phyloP scores from a whole-genome alignment of 306 rosid genomes.

The Dalbergia cultrata region DNA sequence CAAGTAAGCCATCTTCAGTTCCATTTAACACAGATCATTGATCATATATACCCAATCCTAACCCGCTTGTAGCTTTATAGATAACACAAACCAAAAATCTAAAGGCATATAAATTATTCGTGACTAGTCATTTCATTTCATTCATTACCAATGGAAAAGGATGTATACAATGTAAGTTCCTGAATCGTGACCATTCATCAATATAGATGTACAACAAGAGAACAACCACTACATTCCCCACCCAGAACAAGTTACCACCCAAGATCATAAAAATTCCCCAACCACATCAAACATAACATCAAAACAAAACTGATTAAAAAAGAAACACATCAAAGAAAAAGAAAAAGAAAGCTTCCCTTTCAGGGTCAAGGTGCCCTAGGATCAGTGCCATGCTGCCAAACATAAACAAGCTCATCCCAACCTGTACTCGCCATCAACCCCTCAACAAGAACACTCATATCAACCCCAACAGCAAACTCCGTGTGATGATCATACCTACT shows the following conservation, averaged over 20 bases:
- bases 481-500: conserved; percentile 89
- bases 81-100: too few species aligned
- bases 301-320: too few species aligned
- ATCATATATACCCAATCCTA: too few species aligned
- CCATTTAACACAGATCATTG: not conserved
- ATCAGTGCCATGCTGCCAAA: conserved; percentile 94
- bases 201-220: conserved; percentile 30
- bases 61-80: not conserved
- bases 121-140: not conserved
- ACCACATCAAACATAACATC: conserved; percentile 21
- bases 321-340: not conserved
- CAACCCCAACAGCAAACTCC: conserved; percentile 93
- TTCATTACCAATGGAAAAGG: conserved; percentile 12
- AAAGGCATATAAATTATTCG: not conserved
- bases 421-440: conserved; percentile 93
- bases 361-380: conserved; percentile 74
- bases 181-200: not conserved
- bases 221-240: not conserved
- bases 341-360: conserved; percentile 39
- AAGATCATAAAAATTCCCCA: not conserved
- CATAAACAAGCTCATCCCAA: conserved; percentile 94
- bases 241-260: not conserved
- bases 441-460: conserved; percentile 91
- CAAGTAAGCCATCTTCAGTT: not conserved
- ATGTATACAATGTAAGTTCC: conserved; percentile 9